Percentiles rank a stretch among this genome's conserved stretches.
Evolutionary conservation across 495 filamentous ascomycete genomes (phyloP).

Genomic region (Tuber borchii): DNA sequence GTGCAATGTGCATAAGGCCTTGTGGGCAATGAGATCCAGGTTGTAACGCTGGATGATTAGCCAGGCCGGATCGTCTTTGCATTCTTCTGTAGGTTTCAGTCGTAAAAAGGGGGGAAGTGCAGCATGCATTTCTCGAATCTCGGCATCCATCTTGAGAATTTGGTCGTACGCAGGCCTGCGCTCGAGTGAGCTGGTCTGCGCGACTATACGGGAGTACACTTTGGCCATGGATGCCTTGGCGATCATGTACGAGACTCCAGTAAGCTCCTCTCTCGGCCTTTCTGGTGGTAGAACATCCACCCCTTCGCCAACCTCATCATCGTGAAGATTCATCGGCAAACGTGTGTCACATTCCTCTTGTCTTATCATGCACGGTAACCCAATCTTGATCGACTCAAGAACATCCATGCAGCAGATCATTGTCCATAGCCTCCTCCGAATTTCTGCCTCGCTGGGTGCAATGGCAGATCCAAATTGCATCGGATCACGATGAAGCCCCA

Average conservation of each 20-base stretch:
- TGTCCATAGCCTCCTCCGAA: conserved; percentile 83
- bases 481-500: conserved; percentile 92
- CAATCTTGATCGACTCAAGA: conserved; percentile 83
- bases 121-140: conserved; percentile 61
- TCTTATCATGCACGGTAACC: conserved; percentile 83
- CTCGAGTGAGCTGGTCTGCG: conserved; percentile 43
- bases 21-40: conserved; percentile 74
- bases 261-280: conserved; percentile 67
- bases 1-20: conserved; percentile 75
- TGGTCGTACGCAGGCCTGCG: conserved; percentile 61
- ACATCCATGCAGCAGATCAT: conserved; percentile 75
- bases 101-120: conserved; percentile 63
- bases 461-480: conserved; percentile 69
- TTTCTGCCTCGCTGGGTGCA: conserved; percentile 81
- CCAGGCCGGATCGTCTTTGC: conserved; percentile 63
- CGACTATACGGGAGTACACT: conserved; percentile 56
- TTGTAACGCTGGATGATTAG: conserved; percentile 77
- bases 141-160: conserved; percentile 65
- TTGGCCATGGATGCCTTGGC: conserved; percentile 62
- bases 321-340: conserved; percentile 81
- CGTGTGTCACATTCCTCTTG: conserved; percentile 75
- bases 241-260: conserved; percentile 83
- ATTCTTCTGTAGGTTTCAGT: conserved; percentile 63
- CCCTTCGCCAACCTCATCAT: conserved; percentile 83
- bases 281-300: conserved; percentile 69